Conservation (phyloP, 2,329 filamentous ascomycete genomes). For the Botrytis hyacinthi region DNA sequence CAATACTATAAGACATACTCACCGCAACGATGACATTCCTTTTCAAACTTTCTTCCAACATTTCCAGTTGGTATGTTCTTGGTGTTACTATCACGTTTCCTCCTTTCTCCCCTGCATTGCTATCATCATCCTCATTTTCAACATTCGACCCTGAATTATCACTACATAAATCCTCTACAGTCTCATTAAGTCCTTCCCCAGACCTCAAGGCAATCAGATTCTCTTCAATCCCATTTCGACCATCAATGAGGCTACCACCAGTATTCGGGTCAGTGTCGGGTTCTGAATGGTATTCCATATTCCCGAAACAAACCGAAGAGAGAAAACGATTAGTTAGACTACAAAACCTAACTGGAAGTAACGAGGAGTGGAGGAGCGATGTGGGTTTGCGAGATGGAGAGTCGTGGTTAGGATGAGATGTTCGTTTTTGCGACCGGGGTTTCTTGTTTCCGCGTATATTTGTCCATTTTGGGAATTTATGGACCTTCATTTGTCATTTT, state of each 20-base stretch:
- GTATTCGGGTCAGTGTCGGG: not conserved
- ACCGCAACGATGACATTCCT: slow-evolving; percentile 72
- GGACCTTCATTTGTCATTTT: not conserved
- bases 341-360: not conserved
- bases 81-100: slow-evolving; percentile 31
- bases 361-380: not conserved
- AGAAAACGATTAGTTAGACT: not conserved
- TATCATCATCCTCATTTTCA: not conserved
- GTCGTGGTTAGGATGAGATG: not conserved
- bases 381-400: not conserved
- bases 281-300: not conserved
- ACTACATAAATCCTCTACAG: slow-evolving; percentile 4
- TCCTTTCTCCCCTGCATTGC: not conserved
- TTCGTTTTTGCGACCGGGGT: slow-evolving; percentile 1
- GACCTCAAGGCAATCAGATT: not conserved
- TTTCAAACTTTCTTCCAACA: slow-evolving; percentile 67
- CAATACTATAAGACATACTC: slow-evolving; percentile 25
- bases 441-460: not conserved
- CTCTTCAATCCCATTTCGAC: not conserved
- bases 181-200: not conserved
- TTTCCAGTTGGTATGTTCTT: slow-evolving; percentile 66
- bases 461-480: not conserved
- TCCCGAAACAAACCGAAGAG: not conserved
- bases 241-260: not conserved
- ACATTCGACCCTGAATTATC: not conserved